A percentile compares a stretch with the other conserved stretches of the same genome.
Conservation (phyloP, 371 early-diverging fungal species). For the Gilbertella persicaria region DNA sequence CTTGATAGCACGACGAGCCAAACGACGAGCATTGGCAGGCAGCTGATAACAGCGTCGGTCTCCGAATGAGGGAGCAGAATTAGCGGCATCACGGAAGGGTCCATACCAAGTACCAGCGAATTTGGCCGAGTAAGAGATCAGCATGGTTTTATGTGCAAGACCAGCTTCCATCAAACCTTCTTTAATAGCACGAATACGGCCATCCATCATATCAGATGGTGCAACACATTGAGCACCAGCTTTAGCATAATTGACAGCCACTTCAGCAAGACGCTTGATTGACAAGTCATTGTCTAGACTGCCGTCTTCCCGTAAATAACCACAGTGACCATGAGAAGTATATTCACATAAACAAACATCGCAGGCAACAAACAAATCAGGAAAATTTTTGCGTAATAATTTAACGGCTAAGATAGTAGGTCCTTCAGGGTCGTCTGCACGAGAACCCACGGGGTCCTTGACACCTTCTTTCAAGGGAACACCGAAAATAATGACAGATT, state of each 20-base stretch:
- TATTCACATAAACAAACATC: slow-evolving; percentile 98
- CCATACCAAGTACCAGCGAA: slow-evolving; percentile 95
- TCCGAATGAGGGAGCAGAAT: slow-evolving; percentile 89
- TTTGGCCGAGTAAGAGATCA: slow-evolving; percentile 96
- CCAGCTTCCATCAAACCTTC: slow-evolving; percentile 72
- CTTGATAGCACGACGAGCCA: slow-evolving; percentile 85
- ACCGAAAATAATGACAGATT: slow-evolving; percentile 90
- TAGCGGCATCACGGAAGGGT: slow-evolving; percentile 96
- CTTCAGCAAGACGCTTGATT: slow-evolving; percentile 81
- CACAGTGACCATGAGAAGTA: slow-evolving; percentile 96
- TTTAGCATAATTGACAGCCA: slow-evolving; percentile 84
- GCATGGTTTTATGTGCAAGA: slow-evolving; percentile 73
- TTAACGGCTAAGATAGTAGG: slow-evolving; percentile 87
- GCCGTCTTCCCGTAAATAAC: slow-evolving; percentile 80
- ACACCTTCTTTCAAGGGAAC: slow-evolving; percentile 77
- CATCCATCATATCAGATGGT: slow-evolving; percentile 99
- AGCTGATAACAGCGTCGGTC: slow-evolving; percentile 95
- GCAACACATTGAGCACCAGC: slow-evolving; percentile 90
- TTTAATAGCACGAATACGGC: slow-evolving; percentile 92
- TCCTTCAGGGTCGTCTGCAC: slow-evolving; percentile 85
- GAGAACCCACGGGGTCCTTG: slow-evolving; percentile 79
- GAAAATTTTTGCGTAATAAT: slow-evolving; percentile 77
- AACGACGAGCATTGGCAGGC: slow-evolving; percentile 84
- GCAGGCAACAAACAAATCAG: slow-evolving; percentile 83
- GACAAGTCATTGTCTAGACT: slow-evolving; percentile 79